These are phyloP conservation scores for Colletotrichum ledebouriae DNA, from an alignment of 2,329 filamentous ascomycete genomes.

Conservation along the genomic window DNA sequence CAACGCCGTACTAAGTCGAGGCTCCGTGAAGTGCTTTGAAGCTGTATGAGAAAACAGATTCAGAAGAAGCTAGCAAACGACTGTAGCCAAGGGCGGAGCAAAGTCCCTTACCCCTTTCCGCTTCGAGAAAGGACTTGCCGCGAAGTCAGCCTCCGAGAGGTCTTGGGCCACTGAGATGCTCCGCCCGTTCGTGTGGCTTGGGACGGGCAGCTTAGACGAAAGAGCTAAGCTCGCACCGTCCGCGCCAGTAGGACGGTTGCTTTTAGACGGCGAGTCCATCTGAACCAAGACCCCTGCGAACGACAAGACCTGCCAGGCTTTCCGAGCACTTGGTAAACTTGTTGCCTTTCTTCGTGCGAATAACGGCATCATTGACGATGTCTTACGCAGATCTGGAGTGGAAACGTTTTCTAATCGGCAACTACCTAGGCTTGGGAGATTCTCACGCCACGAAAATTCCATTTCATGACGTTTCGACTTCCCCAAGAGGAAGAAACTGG, in stretches of 20 bases:
- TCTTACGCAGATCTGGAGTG: not conserved
- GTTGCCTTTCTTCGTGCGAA: conserved; percentile 6
- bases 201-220: not conserved
- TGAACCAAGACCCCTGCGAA: conserved; percentile 16
- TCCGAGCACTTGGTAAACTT: conserved; percentile 26
- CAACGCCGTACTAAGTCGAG: not conserved
- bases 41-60: conserved; percentile 12
- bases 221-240: conserved; percentile 23
- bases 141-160: conserved; percentile 24
- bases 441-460: conserved; percentile 9
- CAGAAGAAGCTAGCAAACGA: not conserved
- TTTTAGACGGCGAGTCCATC: conserved; percentile 18
- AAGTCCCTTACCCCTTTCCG: conserved; percentile 19
- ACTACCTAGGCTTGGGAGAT: not conserved
- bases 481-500: too few relatives aligned
- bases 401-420: too few relatives aligned
- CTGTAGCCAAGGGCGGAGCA: conserved; percentile 13
- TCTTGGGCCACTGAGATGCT: conserved; percentile 30
- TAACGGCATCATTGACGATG: not conserved
- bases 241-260: conserved; percentile 12
- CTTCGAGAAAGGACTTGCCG: conserved; percentile 26
- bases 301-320: conserved; percentile 15
- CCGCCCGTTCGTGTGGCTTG: conserved; percentile 21
- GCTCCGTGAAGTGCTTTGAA: conserved; percentile 14
- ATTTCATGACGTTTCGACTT: too few relatives aligned